These are phyloP conservation scores for Panaeolus cyanescens DNA, from an alignment of 768 basidiomycete genomes.

Conservation along the genomic window DNA sequence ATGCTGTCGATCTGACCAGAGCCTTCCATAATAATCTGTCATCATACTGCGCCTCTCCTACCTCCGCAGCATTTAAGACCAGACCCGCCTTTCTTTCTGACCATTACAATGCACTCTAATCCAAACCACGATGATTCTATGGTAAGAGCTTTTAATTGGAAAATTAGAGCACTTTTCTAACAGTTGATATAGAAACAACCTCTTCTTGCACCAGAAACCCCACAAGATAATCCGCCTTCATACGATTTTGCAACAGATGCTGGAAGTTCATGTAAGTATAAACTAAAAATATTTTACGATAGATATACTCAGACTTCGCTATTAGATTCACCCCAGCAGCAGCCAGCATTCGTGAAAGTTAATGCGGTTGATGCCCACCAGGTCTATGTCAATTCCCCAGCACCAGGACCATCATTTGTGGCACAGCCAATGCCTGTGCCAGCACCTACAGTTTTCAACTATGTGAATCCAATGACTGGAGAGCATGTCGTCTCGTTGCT, in stretches of 20 bases:
- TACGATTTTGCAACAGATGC: conserved; percentile 42
- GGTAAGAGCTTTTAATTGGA: background rate
- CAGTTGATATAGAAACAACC: conserved; percentile 7
- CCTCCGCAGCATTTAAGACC: background rate
- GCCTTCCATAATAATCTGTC: background rate
- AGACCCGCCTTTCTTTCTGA: background rate
- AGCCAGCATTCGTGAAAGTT: conserved; percentile 5
- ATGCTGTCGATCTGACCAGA: background rate
- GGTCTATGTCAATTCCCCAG: conserved; percentile 10
- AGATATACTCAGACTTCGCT: background rate
- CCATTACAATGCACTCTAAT: background rate
- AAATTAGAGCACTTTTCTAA: background rate
- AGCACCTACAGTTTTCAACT: conserved; percentile 64
- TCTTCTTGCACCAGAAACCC: conserved; percentile 13
- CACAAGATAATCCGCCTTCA: conserved; percentile 48
- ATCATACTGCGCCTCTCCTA: background rate
- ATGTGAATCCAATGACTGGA: conserved; percentile 62
- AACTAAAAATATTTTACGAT: background rate
- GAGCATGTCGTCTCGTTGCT: conserved; percentile 62
- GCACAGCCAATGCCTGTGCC: conserved; percentile 33
- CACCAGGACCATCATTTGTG: conserved; percentile 25
- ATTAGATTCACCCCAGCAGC: conserved; percentile 7
- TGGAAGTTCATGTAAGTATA: conserved; percentile 27
- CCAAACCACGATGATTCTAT: background rate
- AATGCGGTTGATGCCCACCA: conserved; percentile 7